phyloP scores from a whole-genome alignment of 306 rosid species.

The Citrullus amarus region DNA sequence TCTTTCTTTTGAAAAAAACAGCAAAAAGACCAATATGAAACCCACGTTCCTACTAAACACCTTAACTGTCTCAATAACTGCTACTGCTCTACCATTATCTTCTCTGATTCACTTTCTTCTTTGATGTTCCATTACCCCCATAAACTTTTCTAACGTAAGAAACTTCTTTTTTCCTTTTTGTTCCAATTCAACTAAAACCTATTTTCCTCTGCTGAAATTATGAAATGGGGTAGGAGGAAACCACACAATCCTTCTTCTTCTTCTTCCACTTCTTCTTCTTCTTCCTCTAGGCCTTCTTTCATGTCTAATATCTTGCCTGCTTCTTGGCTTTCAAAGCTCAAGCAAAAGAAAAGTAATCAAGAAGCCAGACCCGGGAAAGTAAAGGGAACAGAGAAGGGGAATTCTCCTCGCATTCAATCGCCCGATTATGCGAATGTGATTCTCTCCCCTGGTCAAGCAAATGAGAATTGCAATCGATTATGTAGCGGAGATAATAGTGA shows the following conservation, averaged over 20 bases:
- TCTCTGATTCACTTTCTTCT: slow-evolving; percentile 9
- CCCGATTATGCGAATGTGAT: slow-evolving; percentile 3
- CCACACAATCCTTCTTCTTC: slow-evolving; percentile 18
- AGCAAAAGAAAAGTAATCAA: slow-evolving; percentile 31
- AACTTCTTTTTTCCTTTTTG: not conserved
- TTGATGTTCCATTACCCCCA: not conserved
- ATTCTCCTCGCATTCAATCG: slow-evolving; percentile 19
- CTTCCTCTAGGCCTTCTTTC: slow-evolving; percentile 39
- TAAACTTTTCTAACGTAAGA: not conserved
- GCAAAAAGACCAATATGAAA: slow-evolving; percentile 25
- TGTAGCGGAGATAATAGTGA: slow-evolving; percentile 36
- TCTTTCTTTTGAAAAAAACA: slow-evolving; percentile 42
- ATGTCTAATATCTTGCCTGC: slow-evolving; percentile 47
- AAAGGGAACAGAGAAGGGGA: slow-evolving; percentile 22
- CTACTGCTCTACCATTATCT: slow-evolving; percentile 11
- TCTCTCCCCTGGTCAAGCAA: slow-evolving; percentile 14
- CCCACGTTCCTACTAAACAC: slow-evolving; percentile 56
- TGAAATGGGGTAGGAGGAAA: slow-evolving; percentile 60
- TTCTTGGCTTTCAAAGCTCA: slow-evolving; percentile 76
- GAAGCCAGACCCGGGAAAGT: slow-evolving; percentile 28
- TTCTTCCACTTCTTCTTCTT: slow-evolving; percentile 28
- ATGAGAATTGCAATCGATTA: slow-evolving; percentile 27
- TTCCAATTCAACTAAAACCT: not conserved
- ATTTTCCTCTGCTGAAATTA: slow-evolving; percentile 12
- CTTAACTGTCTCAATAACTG: slow-evolving; percentile 38